These are phyloP conservation scores for Capronia epimyces DNA, from an alignment of 2,329 filamentous ascomycete genomes.

Conservation along the genomic window DNA sequence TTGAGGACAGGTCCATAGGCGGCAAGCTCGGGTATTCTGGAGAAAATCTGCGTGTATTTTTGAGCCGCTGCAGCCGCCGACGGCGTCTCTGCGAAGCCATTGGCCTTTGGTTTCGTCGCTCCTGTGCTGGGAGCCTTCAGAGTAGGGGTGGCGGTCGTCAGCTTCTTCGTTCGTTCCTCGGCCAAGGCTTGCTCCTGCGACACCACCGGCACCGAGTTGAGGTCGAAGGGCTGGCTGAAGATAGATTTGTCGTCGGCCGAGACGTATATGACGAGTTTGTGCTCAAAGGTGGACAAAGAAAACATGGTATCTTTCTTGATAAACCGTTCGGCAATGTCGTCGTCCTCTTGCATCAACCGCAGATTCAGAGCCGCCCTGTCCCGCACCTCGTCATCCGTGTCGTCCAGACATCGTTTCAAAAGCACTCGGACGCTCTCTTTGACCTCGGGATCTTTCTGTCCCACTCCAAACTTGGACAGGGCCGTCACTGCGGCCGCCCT, in stretches of 20 bases:
- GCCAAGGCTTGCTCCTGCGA: constrained; percentile 93
- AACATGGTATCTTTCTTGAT: constrained; percentile 97
- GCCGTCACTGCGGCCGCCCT: constrained; percentile 92
- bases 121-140: constrained; percentile 86
- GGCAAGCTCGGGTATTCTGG: constrained; percentile 84
- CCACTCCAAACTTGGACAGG: constrained; percentile 92
- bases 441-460: constrained; percentile 91
- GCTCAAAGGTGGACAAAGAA: constrained; percentile 88
- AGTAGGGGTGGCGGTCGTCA: constrained; percentile 83
- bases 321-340: constrained; percentile 77
- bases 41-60: constrained; percentile 80
- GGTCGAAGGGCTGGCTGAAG: constrained; percentile 82
- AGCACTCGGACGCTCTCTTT: constrained; percentile 93
- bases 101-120: constrained; percentile 64
- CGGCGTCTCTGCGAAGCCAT: constrained; percentile 66
- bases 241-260: constrained; percentile 83
- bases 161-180: constrained; percentile 94
- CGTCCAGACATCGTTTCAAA: constrained; percentile 87
- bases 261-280: constrained; percentile 96
- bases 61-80: constrained; percentile 75
- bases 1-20: constrained; percentile 88
- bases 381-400: constrained; percentile 94
- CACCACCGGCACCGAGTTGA: constrained; percentile 84
- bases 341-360: constrained; percentile 84
- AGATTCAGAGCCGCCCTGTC: constrained; percentile 92